Conservation (phyloP, 495 filamentous ascomycete species). For the Podospora fimiseda region DNA sequence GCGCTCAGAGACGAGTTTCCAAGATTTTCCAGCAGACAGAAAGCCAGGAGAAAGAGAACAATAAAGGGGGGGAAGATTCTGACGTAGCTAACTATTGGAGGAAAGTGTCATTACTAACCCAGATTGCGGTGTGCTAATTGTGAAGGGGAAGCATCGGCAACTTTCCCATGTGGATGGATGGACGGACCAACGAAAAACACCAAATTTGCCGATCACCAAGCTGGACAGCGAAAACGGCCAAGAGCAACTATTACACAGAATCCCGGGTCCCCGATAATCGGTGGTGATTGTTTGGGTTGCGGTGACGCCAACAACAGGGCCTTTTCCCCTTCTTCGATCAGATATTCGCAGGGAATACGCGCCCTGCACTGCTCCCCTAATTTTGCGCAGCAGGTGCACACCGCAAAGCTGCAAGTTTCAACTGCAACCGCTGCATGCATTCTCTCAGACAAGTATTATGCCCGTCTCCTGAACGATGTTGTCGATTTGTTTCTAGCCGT, state of each 20-base stretch:
- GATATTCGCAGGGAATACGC: neutral
- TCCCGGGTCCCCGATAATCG: too few relatives aligned
- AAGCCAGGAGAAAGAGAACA: neutral
- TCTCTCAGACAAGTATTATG: neutral
- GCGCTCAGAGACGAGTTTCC: neutral
- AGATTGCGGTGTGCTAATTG: neutral
- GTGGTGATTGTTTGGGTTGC: too few relatives aligned
- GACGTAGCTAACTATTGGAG: neutral
- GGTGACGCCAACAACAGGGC: too few relatives aligned
- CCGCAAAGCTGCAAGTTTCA: neutral
- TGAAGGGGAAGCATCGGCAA: neutral
- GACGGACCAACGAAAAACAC: neutral
- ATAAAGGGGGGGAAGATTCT: neutral
- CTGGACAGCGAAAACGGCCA: too few relatives aligned
- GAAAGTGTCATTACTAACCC: neutral
- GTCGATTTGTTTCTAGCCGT: too few relatives aligned
- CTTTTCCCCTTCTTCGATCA: too few relatives aligned
- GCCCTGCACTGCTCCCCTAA: neutral
- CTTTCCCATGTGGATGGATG: too few relatives aligned
- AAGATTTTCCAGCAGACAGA: neutral
- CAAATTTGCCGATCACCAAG: neutral
- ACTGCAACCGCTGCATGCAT: neutral
- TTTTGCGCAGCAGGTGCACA: too few relatives aligned
- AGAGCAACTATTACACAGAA: too few relatives aligned
- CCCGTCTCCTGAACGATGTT: neutral